These are phyloP conservation scores for Cladosporium sp. DNA, from an alignment of 2,329 filamentous ascomycete genomes.

Conservation along the genomic window DNA sequence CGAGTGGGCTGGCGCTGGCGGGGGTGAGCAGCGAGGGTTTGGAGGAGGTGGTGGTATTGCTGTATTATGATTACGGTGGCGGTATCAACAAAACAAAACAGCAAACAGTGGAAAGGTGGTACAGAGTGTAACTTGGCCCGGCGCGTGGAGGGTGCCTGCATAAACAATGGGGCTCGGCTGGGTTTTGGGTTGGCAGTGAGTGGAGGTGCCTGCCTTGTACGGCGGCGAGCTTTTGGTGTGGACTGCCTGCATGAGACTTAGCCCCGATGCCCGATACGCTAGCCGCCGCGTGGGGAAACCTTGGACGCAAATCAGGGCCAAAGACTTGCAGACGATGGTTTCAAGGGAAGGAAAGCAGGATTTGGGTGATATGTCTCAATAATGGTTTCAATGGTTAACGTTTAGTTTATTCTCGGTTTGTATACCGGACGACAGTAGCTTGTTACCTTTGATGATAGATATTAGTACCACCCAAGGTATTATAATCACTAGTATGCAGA, in stretches of 20 bases:
- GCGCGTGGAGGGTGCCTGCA: neutral
- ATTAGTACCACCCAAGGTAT: neutral
- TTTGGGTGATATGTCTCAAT: neutral
- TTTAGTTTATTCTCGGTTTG: neutral
- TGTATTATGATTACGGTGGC: conserved; percentile 2
- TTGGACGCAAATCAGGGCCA: neutral
- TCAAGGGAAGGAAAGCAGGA: neutral
- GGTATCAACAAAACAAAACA: conserved; percentile 7
- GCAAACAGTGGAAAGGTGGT: conserved; percentile 6
- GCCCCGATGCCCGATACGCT: neutral
- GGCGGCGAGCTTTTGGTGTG: neutral
- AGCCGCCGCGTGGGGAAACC: neutral
- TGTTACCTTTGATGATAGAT: neutral
- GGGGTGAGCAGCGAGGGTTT: neutral
- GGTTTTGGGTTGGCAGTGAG: neutral
- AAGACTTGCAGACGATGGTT: conserved; percentile 1
- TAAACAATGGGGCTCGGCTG: neutral
- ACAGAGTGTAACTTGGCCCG: neutral
- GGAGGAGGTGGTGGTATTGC: neutral
- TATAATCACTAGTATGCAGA: neutral
- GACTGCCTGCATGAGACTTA: neutral
- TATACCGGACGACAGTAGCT: neutral
- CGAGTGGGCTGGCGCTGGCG: neutral
- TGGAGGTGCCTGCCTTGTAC: neutral
- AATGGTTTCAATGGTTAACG: neutral